Base-by-base conservation (phyloP, 1,139 yeast genomes). In the Kodamaea ohmeri region DNA sequence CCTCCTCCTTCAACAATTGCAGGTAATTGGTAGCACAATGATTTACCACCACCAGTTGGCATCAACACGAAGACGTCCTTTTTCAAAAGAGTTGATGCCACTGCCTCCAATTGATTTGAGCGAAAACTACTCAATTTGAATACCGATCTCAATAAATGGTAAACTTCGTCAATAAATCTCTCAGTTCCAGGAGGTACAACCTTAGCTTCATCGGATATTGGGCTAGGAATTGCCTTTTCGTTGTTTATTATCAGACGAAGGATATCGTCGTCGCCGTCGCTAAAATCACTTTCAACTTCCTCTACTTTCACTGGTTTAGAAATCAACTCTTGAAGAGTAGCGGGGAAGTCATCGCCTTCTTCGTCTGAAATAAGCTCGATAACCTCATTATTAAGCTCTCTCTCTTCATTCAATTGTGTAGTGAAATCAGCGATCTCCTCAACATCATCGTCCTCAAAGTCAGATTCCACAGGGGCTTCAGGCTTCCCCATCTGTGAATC, bases 31-130 rank as follows among this genome's bases (percentile, higher is more conserved):
- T 90, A 94, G 56, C 99, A 94, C 30, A 94, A 65, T 0, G 97
- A 90, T 58, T 94, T 94, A 36, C 99, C 99, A 36, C 98, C 98
- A 32, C 99, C 99, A 0, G 99, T 94, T 0, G 99, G 99, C 97
- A 94, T 92, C 48, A 94, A 68, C 2, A 94, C 97, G 64, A 94
- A 88, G 0, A 87, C 96, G 58, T 94, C 98, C 35, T 75, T 73
- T 1, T 96, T 96, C 11, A 73, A 61, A 25, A 94, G 64, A 0
- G 96, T 83, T 0, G 96, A 82, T 49, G 83, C 79, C 9, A 94
- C 75, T 0, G 97, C 97, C 42, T 87, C 94, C 29, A 82, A 63
- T 56, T 94, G 99, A 56, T 92, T 87, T 3, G 81, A 75, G 38
- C 99, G 73, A 56, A 94, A 94, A 0, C 75, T 70, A 6, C 68